Conservation (phyloP, 192 early-diverging fungal genomes). For the Lunasporangiospora selenospora region DNA sequence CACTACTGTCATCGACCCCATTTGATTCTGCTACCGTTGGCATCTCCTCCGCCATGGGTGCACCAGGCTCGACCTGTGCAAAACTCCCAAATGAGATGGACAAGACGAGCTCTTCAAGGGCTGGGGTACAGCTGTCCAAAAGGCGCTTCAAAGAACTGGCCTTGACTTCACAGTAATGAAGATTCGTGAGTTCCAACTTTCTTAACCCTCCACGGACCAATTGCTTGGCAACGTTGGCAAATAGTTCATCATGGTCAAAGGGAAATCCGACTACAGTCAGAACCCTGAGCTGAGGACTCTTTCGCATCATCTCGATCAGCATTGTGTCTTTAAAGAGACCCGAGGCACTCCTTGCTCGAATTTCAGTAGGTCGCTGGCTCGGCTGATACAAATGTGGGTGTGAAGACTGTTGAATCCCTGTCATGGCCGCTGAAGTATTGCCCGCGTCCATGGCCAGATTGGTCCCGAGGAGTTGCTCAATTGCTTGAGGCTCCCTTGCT, state of each 20-base stretch:
- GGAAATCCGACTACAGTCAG: constrained; percentile 23
- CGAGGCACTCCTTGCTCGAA: not conserved
- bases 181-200: constrained; percentile 19
- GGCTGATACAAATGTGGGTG: not conserved
- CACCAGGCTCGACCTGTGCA: constrained; percentile 12
- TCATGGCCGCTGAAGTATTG: no score
- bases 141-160: constrained; percentile 26
- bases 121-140: constrained; percentile 17
- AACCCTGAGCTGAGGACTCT: constrained; percentile 6
- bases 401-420: not conserved
- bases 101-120: constrained; percentile 20
- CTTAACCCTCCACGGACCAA: constrained; percentile 7
- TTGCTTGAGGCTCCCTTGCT: not conserved
- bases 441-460: no score
- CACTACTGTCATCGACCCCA: no score
- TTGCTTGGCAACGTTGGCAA: constrained; percentile 7
- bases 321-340: constrained; percentile 16
- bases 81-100: constrained; percentile 32
- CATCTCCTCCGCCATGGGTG: no score
- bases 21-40: not conserved
- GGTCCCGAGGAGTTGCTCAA: no score
- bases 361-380: not conserved
- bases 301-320: constrained; percentile 11
- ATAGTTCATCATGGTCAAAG: constrained; percentile 25
- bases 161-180: constrained; percentile 11